Evolutionary conservation across 2,329 filamentous ascomycete genomes (phyloP), one percentile per base, ranked within the genome.

Genomic region (Fusarium sp.): DNA sequence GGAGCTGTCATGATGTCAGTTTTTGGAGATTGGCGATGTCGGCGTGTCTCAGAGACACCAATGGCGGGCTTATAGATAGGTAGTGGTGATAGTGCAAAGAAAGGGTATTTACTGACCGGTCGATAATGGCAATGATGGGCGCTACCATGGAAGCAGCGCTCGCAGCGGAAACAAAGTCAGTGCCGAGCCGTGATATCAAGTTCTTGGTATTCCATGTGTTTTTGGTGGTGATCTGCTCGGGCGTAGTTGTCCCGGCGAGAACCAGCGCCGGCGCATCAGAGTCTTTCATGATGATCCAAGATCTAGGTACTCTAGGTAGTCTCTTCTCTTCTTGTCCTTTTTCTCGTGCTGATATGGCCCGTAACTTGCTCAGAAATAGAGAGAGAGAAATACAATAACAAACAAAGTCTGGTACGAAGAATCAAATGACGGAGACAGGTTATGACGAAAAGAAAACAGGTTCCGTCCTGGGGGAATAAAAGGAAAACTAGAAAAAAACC

Each of bases 111-210:
- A 50, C 66, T 48, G 85, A 95, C 93, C 92, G 90, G 82, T 98
- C 95, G 82, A 98, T 96, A 74, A 96, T 92, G 42, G 93, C 93
- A 72, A 98, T 96, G 44, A 97, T 81, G 3, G 95, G 95, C 62
- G 95, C 94, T 54, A 98, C 92, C 69, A 96, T 84, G 12, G 88
- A 89, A 5, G 92, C 94, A 17, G 95, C 94, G 51, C 89, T 88
- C 5, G 89, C 87, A 4, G 94, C 95, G 77, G 92, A 91, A 50
- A 89, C 82, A 28, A 89, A 82, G 84, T 98, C 94, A 22, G 90
- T 89, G 48, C 87, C 89, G 18, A 97, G 79, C 59, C 94, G 88
- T 74, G 88, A 81, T 20, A 88, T 88, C 63, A 97, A 82, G 75
- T 93, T 92, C 73, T 90, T 89, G 30, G 93, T 95, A 81, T 97